Evolutionary conservation across 441 rosid species (phyloP).

Genomic region (Manihot esculenta): DNA sequence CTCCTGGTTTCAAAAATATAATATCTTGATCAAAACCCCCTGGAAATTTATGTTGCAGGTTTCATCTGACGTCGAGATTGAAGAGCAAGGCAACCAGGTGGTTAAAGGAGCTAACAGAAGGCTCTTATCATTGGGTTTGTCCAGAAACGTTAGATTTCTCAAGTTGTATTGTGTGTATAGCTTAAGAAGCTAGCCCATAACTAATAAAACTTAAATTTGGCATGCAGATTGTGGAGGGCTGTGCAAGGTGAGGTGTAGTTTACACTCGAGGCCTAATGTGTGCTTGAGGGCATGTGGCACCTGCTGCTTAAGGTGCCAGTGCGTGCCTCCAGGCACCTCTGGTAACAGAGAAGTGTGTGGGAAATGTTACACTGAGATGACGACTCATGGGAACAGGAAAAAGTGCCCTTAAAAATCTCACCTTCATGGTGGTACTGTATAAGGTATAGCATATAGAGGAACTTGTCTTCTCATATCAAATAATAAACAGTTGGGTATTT

Average conservation of each 20-base stretch:
- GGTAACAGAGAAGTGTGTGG: conserved; percentile 54
- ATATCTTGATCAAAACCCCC: neutral
- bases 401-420: conserved; percentile 39
- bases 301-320: conserved; percentile 40
- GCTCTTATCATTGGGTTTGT: conserved; percentile 21
- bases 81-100: neutral
- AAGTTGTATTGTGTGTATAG: too few species aligned
- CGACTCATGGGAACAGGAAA: conserved; percentile 47
- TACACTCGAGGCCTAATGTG: conserved; percentile 40
- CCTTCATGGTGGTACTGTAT: too few species aligned
- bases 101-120: conserved; percentile 28
- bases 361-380: conserved; percentile 58
- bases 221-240: conserved; percentile 37
- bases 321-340: conserved; percentile 56
- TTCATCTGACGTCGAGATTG: conserved; percentile 15
- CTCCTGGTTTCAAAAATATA: neutral
- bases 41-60: conserved; percentile 13
- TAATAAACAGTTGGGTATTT: neutral
- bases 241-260: conserved; percentile 37
- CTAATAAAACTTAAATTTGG: neutral
- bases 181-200: too few species aligned
- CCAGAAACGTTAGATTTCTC: too few species aligned
- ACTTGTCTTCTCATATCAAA: too few species aligned
- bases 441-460: too few species aligned
- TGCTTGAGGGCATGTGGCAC: conserved; percentile 43